Conservation (phyloP, 306 rosid genomes). For the Oemleria cerasiformis region DNA sequence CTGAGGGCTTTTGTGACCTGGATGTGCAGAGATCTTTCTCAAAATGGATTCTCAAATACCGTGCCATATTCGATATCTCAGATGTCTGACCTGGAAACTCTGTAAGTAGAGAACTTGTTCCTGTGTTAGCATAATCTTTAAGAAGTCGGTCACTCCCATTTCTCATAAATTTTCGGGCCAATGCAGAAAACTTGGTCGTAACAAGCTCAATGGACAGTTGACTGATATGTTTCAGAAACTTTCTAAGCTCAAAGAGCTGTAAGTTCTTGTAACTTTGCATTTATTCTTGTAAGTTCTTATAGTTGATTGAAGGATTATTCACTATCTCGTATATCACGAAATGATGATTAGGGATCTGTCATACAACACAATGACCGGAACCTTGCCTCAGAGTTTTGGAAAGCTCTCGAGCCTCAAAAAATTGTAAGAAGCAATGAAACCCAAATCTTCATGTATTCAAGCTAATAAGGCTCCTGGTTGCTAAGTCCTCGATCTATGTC, state of each 20-base stretch:
- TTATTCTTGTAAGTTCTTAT: slow-evolving; percentile 13
- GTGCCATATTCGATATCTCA: slow-evolving; percentile 77
- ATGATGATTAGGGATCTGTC: slow-evolving; percentile 73
- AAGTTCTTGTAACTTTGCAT: slow-evolving; percentile 31
- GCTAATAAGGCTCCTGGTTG: slow-evolving; percentile 7
- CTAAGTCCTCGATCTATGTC: slow-evolving; percentile 27
- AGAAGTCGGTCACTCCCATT: slow-evolving; percentile 3
- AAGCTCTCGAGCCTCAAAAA: slow-evolving; percentile 58
- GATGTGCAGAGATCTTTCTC: slow-evolving; percentile 74
- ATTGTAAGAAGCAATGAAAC: slow-evolving; percentile 49
- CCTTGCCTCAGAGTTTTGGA: slow-evolving; percentile 75
- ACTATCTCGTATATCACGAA: slow-evolving; percentile 5
- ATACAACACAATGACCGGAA: slow-evolving; percentile 66
- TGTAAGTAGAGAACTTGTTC: slow-evolving; percentile 47
- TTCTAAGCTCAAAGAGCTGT: slow-evolving; percentile 64
- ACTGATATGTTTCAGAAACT: slow-evolving; percentile 67
- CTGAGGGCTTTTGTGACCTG: not conserved
- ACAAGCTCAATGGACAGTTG: slow-evolving; percentile 69
- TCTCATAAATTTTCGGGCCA: slow-evolving; percentile 22
- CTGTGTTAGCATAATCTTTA: not conserved
- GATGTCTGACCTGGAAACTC: slow-evolving; percentile 50
- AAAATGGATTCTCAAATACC: slow-evolving; percentile 55
- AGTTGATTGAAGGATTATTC: not conserved
- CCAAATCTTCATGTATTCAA: not conserved
- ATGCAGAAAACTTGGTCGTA: slow-evolving; percentile 75